A percentile compares a stretch with the other conserved stretches of the same genome.
These are phyloP conservation scores for Tetraselmis striata DNA, from an alignment of 139 green algal species.

Conservation along the genomic window DNA sequence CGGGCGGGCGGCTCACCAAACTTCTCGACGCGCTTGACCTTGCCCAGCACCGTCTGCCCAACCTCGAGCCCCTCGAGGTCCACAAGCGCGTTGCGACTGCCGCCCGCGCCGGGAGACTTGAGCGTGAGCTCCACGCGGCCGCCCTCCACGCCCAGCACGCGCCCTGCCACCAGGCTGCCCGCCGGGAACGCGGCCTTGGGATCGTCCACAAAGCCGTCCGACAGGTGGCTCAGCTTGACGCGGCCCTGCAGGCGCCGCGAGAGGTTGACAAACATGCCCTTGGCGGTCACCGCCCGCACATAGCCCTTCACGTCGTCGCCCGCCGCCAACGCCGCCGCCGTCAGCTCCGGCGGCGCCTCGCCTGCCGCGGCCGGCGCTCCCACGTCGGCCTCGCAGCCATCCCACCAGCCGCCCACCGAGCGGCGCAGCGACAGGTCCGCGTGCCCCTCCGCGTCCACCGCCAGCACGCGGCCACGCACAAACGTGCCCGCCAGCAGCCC, in stretches of 20 bases:
- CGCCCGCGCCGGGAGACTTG: constrained; percentile 6
- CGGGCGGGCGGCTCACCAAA: constrained; percentile 34
- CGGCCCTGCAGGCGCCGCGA: constrained; percentile 25
- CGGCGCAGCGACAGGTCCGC: constrained; percentile 51
- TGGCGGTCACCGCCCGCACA: constrained; percentile 8
- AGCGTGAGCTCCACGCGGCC: constrained; percentile 64
- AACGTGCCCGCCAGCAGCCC: constrained; percentile 44
- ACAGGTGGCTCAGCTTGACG: constrained; percentile 72
- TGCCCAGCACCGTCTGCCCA: constrained; percentile 27
- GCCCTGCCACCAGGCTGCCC: constrained; percentile 56
- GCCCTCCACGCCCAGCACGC: constrained; percentile 26
- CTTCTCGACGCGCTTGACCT: constrained; percentile 57
- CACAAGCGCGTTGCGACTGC: background rate
- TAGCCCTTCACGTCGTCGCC: constrained; percentile 6
- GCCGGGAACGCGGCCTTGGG: constrained; percentile 64
- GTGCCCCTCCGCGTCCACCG: background rate
- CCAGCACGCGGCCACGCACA: constrained; percentile 43
- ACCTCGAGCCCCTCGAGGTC: background rate
- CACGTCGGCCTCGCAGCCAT: background rate
- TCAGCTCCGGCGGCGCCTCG: background rate
- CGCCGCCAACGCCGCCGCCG: background rate
- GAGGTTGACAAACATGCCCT: constrained; percentile 44
- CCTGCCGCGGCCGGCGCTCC: background rate
- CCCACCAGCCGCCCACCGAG: constrained; percentile 34
- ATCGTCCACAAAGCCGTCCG: constrained; percentile 71